Conservation (phyloP, 371 early-diverging fungal species). For the Chytridium lagenaria region DNA sequence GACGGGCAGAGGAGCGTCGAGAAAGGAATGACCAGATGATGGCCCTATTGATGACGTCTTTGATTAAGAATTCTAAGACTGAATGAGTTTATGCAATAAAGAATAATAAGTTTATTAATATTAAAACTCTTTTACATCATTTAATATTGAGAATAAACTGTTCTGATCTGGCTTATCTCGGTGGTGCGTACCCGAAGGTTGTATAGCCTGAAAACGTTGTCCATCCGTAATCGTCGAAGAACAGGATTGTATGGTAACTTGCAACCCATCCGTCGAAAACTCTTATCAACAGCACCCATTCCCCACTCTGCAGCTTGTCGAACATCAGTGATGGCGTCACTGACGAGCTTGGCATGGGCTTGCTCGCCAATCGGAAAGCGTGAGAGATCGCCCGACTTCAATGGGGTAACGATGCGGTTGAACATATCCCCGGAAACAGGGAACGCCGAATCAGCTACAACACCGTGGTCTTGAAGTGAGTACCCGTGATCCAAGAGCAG, state of each 20-base stretch:
- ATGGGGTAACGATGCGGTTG: conserved; percentile 19
- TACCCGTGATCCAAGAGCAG: neutral
- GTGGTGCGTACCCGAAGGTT: too few relatives aligned
- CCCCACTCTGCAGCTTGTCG: conserved; percentile 29
- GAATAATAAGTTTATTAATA: too few relatives aligned
- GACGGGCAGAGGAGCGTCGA: too few relatives aligned
- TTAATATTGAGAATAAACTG: neutral
- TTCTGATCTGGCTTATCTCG: conserved; percentile 11
- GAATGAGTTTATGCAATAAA: too few relatives aligned
- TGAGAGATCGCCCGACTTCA: conserved; percentile 7
- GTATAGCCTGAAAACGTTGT: conserved; percentile 12
- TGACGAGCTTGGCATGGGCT: neutral
- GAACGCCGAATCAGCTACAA: too few relatives aligned
- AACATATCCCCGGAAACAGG: too few relatives aligned
- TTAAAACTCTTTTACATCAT: too few relatives aligned
- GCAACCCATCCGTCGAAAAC: conserved; percentile 4
- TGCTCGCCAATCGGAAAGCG: neutral
- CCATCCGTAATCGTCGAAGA: neutral
- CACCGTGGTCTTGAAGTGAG: conserved; percentile 12
- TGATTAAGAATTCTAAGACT: too few relatives aligned
- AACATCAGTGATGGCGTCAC: conserved; percentile 17
- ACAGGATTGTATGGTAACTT: conserved; percentile 8
- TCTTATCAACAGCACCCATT: conserved; percentile 18
- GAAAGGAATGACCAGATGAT: too few relatives aligned
- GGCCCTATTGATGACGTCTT: too few relatives aligned